A percentile compares a stretch with the other conserved stretches of the same genome.
Evolutionary conservation across 169 alveolate species (phyloP).

Genomic region (Cryptosporidium ubiquitum): DNA sequence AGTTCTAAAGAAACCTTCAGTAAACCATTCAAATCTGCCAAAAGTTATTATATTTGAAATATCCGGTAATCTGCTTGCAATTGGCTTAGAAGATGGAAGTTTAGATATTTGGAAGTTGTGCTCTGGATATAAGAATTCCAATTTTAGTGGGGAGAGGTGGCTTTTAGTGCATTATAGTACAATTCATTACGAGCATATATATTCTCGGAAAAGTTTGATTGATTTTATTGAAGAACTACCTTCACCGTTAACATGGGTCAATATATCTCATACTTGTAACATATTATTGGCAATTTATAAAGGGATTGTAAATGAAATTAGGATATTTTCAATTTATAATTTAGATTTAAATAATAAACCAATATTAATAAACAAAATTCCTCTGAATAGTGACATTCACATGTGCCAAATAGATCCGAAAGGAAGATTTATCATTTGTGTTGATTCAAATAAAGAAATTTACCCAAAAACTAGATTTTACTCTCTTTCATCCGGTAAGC

Average conservation of each 20-base stretch:
- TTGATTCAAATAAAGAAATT: conserved; percentile 43
- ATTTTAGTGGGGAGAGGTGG: neutral
- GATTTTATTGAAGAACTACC: neutral
- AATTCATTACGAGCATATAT: conserved; percentile 4
- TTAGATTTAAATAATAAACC: neutral
- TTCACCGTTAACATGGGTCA: conserved; percentile 18
- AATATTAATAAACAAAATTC: neutral
- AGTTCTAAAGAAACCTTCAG: neutral
- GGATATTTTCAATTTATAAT: conserved; percentile 11
- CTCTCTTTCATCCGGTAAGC: conserved; percentile 13
- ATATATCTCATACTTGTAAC: conserved; percentile 9
- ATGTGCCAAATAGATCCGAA: conserved; percentile 33
- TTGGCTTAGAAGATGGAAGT: conserved; percentile 21
- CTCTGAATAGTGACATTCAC: conserved; percentile 29
- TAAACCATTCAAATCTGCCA: neutral
- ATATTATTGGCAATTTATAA: conserved; percentile 7
- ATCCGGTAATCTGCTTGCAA: conserved; percentile 1
- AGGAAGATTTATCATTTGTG: conserved; percentile 34
- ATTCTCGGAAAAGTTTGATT: neutral
- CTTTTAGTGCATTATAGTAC: neutral
- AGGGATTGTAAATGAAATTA: conserved; percentile 29
- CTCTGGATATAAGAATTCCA: neutral
- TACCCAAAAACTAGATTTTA: conserved; percentile 32
- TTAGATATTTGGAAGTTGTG: conserved; percentile 20
- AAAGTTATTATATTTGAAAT: neutral